Evolutionary conservation across 225 moss, liverwort and hornwort genomes (phyloP).

Genomic region (Marchantia polymorpha): DNA sequence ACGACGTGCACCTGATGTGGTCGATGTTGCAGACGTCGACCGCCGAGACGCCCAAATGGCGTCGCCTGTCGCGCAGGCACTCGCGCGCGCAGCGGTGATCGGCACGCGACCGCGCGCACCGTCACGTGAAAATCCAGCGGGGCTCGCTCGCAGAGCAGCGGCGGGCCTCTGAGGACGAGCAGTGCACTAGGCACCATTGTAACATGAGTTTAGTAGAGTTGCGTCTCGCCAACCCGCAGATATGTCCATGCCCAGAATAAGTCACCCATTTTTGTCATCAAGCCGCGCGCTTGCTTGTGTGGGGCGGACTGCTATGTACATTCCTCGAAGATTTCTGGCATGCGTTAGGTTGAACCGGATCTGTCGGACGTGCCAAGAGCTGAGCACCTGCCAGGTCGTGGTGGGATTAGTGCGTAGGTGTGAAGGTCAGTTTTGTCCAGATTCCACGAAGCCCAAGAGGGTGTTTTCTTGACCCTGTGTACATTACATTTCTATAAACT

Average conservation of each 20-base stretch:
- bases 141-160: too few relatives aligned
- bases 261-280: slow-evolving; percentile 23
- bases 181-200: slow-evolving; percentile 17
- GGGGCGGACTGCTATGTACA: slow-evolving; percentile 8
- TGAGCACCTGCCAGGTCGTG: slow-evolving; percentile 17
- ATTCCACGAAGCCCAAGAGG: background rate
- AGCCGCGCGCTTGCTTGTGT: slow-evolving; percentile 21
- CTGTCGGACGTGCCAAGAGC: slow-evolving; percentile 21
- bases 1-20: slow-evolving; percentile 79
- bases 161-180: too few relatives aligned
- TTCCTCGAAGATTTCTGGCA: slow-evolving; percentile 9
- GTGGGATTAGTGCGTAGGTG: slow-evolving; percentile 15
- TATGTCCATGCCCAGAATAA: slow-evolving; percentile 30
- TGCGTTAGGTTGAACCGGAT: slow-evolving; percentile 5
- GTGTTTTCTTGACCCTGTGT: slow-evolving; percentile 14
- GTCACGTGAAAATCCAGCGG: background rate
- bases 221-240: slow-evolving; percentile 2
- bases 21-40: slow-evolving; percentile 55
- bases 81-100: slow-evolving; percentile 4
- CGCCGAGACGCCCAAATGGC: slow-evolving; percentile 14
- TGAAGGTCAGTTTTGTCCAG: slow-evolving; percentile 14
- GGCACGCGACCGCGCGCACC: background rate
- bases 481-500: slow-evolving; percentile 17
- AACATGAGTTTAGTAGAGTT: slow-evolving; percentile 8
- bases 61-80: slow-evolving; percentile 13